phyloP scores from a whole-genome alignment of 2,329 filamentous ascomycete genomes.

The Berkeleyomyces basicola region DNA sequence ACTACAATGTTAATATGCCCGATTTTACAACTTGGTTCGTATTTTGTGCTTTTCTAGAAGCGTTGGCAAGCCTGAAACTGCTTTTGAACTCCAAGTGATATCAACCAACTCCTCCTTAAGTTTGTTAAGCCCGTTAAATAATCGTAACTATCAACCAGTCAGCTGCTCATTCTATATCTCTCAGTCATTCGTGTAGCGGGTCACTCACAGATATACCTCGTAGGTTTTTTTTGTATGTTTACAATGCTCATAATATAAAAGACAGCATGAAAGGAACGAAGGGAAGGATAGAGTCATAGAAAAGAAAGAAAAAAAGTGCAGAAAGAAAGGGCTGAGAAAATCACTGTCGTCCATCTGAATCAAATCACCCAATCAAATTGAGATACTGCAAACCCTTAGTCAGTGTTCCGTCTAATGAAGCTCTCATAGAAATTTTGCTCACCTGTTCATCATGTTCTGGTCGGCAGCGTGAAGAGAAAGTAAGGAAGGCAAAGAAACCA shows the following conservation, averaged over 20 bases:
- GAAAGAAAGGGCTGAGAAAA: not conserved
- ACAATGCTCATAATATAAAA: not conserved
- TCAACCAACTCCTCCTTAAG: not conserved
- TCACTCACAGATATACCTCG: not conserved
- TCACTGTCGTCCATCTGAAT: not conserved
- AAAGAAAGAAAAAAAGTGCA: not conserved
- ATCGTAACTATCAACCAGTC: not conserved
- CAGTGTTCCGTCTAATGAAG: not conserved
- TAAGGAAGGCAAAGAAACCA: not conserved
- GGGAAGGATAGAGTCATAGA: not conserved
- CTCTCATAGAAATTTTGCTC: not conserved
- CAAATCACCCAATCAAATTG: not conserved
- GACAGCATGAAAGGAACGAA: not conserved
- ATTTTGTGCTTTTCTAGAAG: not conserved
- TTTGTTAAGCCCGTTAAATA: not conserved
- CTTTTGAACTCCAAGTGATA: not conserved
- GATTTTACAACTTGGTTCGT: not conserved
- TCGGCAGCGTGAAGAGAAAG: not conserved
- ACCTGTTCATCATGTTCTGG: constrained; percentile 8
- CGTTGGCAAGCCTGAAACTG: not conserved
- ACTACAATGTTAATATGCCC: not conserved
- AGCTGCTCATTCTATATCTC: not conserved
- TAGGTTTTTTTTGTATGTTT: not conserved
- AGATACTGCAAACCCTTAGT: not conserved
- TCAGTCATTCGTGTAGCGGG: not conserved